Percentiles rank a stretch among this genome's conserved stretches.
Evolutionary conservation across 257 asterid species (phyloP).

Genomic region (Solanum appendiculatum): DNA sequence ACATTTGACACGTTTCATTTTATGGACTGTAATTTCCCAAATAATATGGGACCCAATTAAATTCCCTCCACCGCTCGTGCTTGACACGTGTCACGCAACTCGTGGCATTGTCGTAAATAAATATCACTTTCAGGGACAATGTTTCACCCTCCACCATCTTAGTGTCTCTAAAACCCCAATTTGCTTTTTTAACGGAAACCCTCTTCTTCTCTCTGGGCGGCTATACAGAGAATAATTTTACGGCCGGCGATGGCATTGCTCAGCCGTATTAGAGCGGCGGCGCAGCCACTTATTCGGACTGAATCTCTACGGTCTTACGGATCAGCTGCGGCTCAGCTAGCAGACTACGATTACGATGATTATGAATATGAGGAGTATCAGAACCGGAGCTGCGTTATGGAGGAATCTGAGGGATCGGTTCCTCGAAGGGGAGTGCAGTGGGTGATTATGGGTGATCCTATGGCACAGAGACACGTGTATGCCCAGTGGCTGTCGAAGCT

Average conservation of each 20-base stretch:
- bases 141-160: not conserved
- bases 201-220: not conserved
- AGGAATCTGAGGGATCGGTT: slow-evolving; percentile 47
- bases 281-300: slow-evolving; percentile 16
- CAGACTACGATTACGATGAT: slow-evolving; percentile 29
- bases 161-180: slow-evolving; percentile 6
- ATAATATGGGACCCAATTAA: not conserved
- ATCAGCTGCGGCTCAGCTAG: slow-evolving; percentile 61
- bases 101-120: not conserved
- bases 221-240: not conserved
- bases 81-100: not conserved
- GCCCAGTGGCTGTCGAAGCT: slow-evolving; percentile 79
- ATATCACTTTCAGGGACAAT: not conserved
- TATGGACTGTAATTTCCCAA: not conserved
- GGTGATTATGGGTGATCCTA: slow-evolving; percentile 88
- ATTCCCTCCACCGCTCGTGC: not conserved
- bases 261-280: slow-evolving; percentile 40
- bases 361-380: slow-evolving; percentile 7
- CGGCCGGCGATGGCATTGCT: slow-evolving; percentile 47
- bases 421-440: slow-evolving; percentile 77
- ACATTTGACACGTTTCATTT: not conserved
- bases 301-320: slow-evolving; percentile 26
- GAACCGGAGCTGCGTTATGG: slow-evolving; percentile 10
- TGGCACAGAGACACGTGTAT: slow-evolving; percentile 64
- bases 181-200: slow-evolving; percentile 4